A percentile compares a stretch with the other conserved stretches of the same genome.
phyloP scores from a whole-genome alignment of 768 basidiomycete genomes.

The Mycena galopus region DNA sequence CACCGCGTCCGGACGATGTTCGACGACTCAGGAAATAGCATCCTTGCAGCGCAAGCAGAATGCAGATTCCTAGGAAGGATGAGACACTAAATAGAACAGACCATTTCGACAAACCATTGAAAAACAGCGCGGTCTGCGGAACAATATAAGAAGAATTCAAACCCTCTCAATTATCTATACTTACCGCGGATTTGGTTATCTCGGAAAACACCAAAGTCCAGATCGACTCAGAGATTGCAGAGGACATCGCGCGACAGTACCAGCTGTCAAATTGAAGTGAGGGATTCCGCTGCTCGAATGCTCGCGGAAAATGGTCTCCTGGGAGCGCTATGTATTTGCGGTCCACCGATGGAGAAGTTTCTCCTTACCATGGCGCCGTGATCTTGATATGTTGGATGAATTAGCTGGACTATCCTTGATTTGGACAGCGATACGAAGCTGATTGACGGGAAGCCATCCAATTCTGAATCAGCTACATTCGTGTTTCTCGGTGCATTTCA shows the following conservation, averaged over 20 bases:
- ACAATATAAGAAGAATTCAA: too few species aligned
- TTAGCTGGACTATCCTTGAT: too few species aligned
- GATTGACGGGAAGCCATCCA: too few species aligned
- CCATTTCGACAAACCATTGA: neutral
- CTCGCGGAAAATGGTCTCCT: neutral
- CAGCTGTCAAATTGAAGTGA: neutral
- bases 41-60: neutral
- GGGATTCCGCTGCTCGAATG: neutral
- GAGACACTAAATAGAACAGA: neutral
- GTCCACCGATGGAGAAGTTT: neutral
- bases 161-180: too few species aligned
- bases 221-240: neutral
- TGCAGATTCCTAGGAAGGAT: constrained; percentile 1
- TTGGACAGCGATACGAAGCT: too few species aligned
- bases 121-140: neutral
- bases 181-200: constrained; percentile 13
- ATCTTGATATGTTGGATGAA: neutral
- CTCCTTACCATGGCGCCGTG: neutral
- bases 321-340: neutral
- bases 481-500: too few species aligned
- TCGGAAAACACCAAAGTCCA: neutral
- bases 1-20: neutral
- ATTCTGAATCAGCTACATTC: too few species aligned
- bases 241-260: neutral
- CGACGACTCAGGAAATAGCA: neutral